Evolutionary conservation across 164 flowering plant genomes (phyloP).

Genomic region (Aristolochia contorta): DNA sequence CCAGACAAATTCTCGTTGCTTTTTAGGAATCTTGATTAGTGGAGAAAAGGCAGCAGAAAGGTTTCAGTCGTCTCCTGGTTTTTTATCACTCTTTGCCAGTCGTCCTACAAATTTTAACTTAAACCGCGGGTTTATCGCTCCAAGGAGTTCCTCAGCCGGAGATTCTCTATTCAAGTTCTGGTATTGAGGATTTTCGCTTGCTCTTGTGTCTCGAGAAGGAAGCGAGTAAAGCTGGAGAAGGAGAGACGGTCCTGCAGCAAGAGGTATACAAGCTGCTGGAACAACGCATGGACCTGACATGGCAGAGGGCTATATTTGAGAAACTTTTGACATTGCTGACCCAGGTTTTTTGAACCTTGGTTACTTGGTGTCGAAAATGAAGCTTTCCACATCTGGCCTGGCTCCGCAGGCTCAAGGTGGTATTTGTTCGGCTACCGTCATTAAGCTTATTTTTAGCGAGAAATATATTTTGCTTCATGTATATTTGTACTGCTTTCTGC

Average conservation of each 20-base stretch:
- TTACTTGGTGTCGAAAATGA: slow-evolving; percentile 12
- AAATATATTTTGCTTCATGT: not conserved
- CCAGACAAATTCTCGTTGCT: too few relatives aligned
- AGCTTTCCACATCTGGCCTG: slow-evolving; percentile 32
- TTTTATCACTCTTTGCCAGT: too few relatives aligned
- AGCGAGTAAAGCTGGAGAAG: not conserved
- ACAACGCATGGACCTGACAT: not conserved
- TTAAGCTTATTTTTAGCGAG: not conserved
- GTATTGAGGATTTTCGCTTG: not conserved
- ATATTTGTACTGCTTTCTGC: not conserved
- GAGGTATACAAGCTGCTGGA: not conserved
- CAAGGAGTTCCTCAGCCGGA: too few relatives aligned
- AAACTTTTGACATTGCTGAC: not conserved
- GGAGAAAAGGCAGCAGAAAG: too few relatives aligned
- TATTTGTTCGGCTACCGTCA: slow-evolving; percentile 8
- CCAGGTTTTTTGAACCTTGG: slow-evolving; percentile 3
- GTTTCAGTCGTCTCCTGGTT: too few relatives aligned
- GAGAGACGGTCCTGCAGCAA: not conserved
- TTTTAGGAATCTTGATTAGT: too few relatives aligned
- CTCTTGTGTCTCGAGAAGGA: not conserved
- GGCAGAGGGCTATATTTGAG: not conserved
- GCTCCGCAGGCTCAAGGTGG: slow-evolving; percentile 55
- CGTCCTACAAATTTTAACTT: too few relatives aligned
- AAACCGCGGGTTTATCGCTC: too few relatives aligned
- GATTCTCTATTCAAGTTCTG: not conserved